Evolutionary conservation across 1,284 basidiomycete species (phyloP).

Genomic region (Malassezia slooffiae): DNA sequence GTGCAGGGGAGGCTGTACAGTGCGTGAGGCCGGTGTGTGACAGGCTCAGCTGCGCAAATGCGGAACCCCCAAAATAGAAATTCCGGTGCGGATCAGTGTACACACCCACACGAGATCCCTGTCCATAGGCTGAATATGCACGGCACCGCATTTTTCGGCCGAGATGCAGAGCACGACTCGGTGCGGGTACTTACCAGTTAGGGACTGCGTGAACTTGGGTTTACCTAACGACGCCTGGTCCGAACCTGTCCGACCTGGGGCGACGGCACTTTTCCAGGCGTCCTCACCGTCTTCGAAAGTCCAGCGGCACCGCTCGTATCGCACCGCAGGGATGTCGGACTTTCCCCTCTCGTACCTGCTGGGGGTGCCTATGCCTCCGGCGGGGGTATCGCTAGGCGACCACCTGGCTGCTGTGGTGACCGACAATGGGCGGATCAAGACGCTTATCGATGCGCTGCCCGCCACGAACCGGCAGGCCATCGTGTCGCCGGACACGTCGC

Average conservation of each 20-base stretch:
- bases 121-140: too few species aligned
- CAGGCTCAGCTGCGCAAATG: too few species aligned
- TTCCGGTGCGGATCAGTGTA: too few species aligned
- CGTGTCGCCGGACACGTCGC: conserved; percentile 40
- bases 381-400: conserved; percentile 38
- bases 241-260: not conserved
- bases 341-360: conserved; percentile 40
- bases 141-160: too few species aligned
- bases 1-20: too few species aligned
- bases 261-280: not conserved
- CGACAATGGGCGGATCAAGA: conserved; percentile 38
- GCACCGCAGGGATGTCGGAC: conserved; percentile 20
- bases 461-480: conserved; percentile 38
- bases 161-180: too few species aligned
- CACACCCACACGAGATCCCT: too few species aligned
- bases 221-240: not conserved
- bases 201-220: too few species aligned
- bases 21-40: too few species aligned
- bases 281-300: not conserved
- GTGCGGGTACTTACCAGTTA: too few species aligned
- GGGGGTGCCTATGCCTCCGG: conserved; percentile 27
- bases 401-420: conserved; percentile 39
- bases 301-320: not conserved
- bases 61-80: too few species aligned
- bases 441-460: conserved; percentile 38